Conservation (phyloP, 768 basidiomycete genomes). For the Amanita phalloides region DNA sequence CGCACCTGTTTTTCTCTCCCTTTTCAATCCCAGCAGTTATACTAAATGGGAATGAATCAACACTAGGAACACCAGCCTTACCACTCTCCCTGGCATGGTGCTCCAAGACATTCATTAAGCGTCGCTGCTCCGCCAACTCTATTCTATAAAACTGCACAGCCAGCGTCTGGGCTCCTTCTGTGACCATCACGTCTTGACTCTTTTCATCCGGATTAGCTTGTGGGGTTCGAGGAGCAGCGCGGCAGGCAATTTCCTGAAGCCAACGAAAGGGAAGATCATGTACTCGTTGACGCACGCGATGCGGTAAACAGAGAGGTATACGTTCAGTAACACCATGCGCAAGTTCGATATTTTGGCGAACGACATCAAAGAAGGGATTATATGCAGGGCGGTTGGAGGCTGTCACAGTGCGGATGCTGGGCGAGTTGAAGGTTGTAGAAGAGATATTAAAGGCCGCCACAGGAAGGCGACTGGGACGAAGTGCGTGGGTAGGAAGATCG, state of each 20-base stretch:
- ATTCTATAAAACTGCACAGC: slow-evolving; percentile 92
- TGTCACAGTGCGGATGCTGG: slow-evolving; percentile 13
- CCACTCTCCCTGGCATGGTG: slow-evolving; percentile 67
- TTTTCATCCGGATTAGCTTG: slow-evolving; percentile 15
- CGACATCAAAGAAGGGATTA: slow-evolving; percentile 94
- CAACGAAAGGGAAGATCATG: slow-evolving; percentile 71
- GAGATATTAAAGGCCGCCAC: slow-evolving; percentile 51
- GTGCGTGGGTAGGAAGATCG: slow-evolving; percentile 8
- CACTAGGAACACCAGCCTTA: slow-evolving; percentile 8
- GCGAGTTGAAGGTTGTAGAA: slow-evolving; percentile 24
- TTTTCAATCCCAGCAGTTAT: slow-evolving; percentile 96
- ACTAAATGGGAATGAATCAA: slow-evolving; percentile 61
- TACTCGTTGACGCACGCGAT: slow-evolving; percentile 44
- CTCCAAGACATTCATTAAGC: slow-evolving; percentile 86
- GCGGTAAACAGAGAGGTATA: slow-evolving; percentile 57
- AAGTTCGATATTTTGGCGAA: slow-evolving; percentile 81
- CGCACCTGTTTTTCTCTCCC: slow-evolving; percentile 83
- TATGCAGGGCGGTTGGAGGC: slow-evolving; percentile 27
- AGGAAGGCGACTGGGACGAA: slow-evolving; percentile 51
- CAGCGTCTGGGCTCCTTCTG: slow-evolving; percentile 68
- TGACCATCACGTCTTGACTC: slow-evolving; percentile 27
- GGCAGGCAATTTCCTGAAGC: slow-evolving; percentile 61
- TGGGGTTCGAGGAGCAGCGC: slow-evolving; percentile 24
- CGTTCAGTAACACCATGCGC: slow-evolving; percentile 67
- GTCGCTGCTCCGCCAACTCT: slow-evolving; percentile 82